Evolutionary conservation across 768 basidiomycete genomes (phyloP), one percentile per base, ranked within the genome.

Genomic region (Dioszegia hungarica): DNA sequence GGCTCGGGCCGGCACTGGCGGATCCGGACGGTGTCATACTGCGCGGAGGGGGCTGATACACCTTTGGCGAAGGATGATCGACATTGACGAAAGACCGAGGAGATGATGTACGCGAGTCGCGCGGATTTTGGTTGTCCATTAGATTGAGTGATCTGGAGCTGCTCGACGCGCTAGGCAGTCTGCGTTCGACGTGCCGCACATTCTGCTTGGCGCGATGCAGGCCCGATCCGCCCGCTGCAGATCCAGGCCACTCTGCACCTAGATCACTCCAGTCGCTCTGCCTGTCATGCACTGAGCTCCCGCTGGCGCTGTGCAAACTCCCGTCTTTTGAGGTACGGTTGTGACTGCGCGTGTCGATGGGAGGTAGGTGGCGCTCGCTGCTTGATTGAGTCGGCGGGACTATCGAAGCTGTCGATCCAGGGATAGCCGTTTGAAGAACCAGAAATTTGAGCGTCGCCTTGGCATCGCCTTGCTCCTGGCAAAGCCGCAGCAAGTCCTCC

Each of bases 401-500:
- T 83, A 87, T 61, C 83, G 85, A 50, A 84, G 86, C 41, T 78
- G 76, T 20, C 81, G 85, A 62, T 81, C 83, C 53, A 3, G 65
- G 68, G n/a, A 67, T 60, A 14, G 64, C 56, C 14, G 62, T 73
- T 68, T 84, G 84, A 38, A 85, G 85, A 25, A 92, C 85, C 55
- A 92, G 80, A 60, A 95, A 86, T 75, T 92, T 92, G 68, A 94
- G 84, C 20, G 84, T 82, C 15, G 89, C 90, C 68, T 81, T 86
- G 25, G 82, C 78, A 74, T 95, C 91, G 34, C 88, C 89, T 8
- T 82, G 77, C 38, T 84, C 80, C 53, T 80, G 79, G 74, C 90
- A 90, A 33, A 92, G 80, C 17, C 82, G 80, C 66, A 88, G 82
- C 5, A 98, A 78, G 59, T 79, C 80, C 27, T 89, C 86, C 59